Base-by-base conservation (phyloP, 192 early-diverging fungal species). In the Chytriomyces hyalinus region DNA sequence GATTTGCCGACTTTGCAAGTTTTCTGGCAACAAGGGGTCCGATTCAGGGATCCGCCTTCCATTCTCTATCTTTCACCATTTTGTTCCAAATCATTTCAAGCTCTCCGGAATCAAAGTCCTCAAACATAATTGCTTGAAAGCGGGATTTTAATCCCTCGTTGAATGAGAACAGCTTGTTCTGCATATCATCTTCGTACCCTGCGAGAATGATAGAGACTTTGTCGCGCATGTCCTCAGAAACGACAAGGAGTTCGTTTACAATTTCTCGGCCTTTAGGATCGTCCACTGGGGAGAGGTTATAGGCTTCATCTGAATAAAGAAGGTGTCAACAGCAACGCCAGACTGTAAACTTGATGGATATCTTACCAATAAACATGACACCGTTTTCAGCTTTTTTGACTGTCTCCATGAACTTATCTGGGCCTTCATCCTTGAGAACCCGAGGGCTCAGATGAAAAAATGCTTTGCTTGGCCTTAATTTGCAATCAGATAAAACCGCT, bases 171-270 rank as follows among this genome's bases (percentile, higher is more conserved):
- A 82, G 57, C 76, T 82, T 82, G 17, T 65, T 59, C 10, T 82
- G 44, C 61, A 82, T 81, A 8, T 82, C 81, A 57, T 82, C 81
- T 73, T 82, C 81, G 63, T 82, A 82, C 7, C 81, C 81, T 22
- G 81, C 81, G 17, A 82, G 20, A 48, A 82, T 82, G 20, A 82
- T 74, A 9, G 80, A 83, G n/a, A 83, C 46, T 24, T 67, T 48
- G 53, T 82, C 81, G 10, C 81, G 78, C 50, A 68, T 20, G 49
- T 82, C 82, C 49, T 82, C 81, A 6, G 80, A n/a, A 43, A 64
- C 66, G 15, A 71, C 49, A 36, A 82, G 48, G 17, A 80, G 64
- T 24, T 79, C 79, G 60, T 67, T 71, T 62, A 72, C 67, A 43
- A 80, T 80, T 49, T 62, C 72, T 28, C 82, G 83, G 17, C 81